Evolutionary conservation across 345 rosid species (phyloP).

Genomic region (Eucalyptus curtisii): DNA sequence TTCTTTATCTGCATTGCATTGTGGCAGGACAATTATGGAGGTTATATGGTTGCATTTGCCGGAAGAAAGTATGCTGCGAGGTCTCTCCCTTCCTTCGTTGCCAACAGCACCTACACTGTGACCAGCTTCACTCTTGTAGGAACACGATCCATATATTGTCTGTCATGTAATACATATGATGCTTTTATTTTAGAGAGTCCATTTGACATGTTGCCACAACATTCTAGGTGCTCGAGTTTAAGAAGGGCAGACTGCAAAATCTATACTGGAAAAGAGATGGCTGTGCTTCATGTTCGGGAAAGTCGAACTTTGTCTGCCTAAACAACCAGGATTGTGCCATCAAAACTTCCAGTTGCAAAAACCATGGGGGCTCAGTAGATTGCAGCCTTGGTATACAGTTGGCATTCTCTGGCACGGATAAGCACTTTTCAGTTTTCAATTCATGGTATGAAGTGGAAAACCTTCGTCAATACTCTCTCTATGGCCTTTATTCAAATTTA

Average conservation of each 20-base stretch:
- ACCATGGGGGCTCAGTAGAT: slow-evolving; percentile 58
- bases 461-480: slow-evolving; percentile 86
- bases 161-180: background rate
- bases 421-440: slow-evolving; percentile 70
- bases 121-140: slow-evolving; percentile 96
- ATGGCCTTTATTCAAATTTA: slow-evolving; percentile 73
- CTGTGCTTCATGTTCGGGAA: slow-evolving; percentile 59
- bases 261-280: slow-evolving; percentile 95
- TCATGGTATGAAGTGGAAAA: slow-evolving; percentile 96
- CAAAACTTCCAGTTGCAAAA: slow-evolving; percentile 54
- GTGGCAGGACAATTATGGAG: slow-evolving; percentile 48
- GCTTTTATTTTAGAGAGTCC: background rate
- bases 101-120: slow-evolving; percentile 46
- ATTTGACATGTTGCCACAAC: background rate
- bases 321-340: slow-evolving; percentile 81
- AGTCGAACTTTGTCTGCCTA: slow-evolving; percentile 57
- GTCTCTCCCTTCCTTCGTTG: slow-evolving; percentile 75
- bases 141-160: background rate
- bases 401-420: slow-evolving; percentile 96
- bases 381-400: slow-evolving; percentile 93
- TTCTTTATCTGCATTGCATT: background rate
- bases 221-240: slow-evolving; percentile 74
- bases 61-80: slow-evolving; percentile 94
- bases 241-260: slow-evolving; percentile 86
- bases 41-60: slow-evolving; percentile 95